A percentile compares a stretch with the other conserved stretches of the same genome.
These are phyloP conservation scores for Candida krabiensis DNA, from an alignment of 805 yeast genomes.

Conservation along the genomic window DNA sequence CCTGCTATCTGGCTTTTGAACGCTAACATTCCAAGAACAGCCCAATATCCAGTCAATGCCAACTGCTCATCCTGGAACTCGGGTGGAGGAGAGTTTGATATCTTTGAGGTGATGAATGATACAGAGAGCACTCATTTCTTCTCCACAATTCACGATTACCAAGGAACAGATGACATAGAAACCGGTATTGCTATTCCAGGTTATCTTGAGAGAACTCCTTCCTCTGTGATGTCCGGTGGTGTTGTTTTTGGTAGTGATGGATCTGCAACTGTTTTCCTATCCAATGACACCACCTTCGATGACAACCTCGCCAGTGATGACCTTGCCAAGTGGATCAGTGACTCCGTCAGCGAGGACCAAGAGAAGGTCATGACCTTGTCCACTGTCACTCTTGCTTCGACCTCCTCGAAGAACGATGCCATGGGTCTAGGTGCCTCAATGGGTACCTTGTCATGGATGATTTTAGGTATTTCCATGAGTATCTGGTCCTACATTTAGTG, in stretches of 20 bases:
- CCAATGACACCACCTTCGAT: constrained; percentile 52
- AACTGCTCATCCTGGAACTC: constrained; percentile 76
- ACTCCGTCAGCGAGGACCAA: constrained; percentile 18
- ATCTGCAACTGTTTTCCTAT: constrained; percentile 57
- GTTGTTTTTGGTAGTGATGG: constrained; percentile 66
- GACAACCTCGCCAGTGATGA: constrained; percentile 43
- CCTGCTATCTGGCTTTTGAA: constrained; percentile 77
- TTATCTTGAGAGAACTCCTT: constrained; percentile 53
- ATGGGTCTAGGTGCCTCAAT: neutral
- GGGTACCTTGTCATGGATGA: neutral
- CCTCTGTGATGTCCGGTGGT: constrained; percentile 63
- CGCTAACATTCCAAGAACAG: constrained; percentile 70
- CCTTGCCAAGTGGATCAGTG: constrained; percentile 46
- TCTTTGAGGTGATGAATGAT: constrained; percentile 69
- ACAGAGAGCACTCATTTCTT: constrained; percentile 56
- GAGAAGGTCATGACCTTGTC: constrained; percentile 18
- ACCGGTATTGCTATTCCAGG: constrained; percentile 60
- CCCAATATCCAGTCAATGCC: constrained; percentile 61
- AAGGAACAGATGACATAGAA: constrained; percentile 63
- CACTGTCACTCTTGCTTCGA: constrained; percentile 15
- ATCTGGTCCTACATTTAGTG: too few species aligned
- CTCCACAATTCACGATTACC: constrained; percentile 75
- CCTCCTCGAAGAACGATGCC: constrained; percentile 7
- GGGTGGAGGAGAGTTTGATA: constrained; percentile 80
- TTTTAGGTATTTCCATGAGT: too few species aligned